Conservation (phyloP, 257 asterid genomes). For the Marsdenia floribunda region DNA sequence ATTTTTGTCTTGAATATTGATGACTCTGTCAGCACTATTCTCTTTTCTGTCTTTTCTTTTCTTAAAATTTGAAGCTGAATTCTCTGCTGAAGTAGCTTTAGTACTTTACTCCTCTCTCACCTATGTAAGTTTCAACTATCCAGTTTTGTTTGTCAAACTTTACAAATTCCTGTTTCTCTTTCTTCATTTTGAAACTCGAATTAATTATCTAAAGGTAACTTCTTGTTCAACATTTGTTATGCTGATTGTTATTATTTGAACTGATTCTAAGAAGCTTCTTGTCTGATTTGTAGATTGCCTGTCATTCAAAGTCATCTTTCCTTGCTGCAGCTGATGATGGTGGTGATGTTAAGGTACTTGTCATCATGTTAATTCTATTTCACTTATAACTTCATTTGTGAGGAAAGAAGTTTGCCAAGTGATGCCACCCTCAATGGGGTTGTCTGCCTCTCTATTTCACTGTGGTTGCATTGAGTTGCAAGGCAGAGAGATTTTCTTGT, state of each 20-base stretch:
- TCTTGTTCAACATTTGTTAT: not conserved
- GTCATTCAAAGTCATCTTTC: conserved; percentile 75
- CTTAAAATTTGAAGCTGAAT: not conserved
- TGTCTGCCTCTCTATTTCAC: not conserved
- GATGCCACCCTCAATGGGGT: not conserved
- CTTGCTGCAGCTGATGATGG: conserved; percentile 94
- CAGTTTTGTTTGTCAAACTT: too few relatives aligned
- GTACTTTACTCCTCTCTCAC: not conserved
- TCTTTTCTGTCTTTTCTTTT: not conserved
- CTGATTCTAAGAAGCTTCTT: conserved; percentile 1
- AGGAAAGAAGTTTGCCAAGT: not conserved
- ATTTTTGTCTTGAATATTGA: not conserved
- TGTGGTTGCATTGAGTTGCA: not conserved
- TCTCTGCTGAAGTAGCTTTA: not conserved
- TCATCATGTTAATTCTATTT: conserved; percentile 7
- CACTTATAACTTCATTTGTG: not conserved
- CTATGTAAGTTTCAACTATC: not conserved
- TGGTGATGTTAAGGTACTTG: conserved; percentile 88
- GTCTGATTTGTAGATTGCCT: conserved; percentile 50
- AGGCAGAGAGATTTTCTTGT: not conserved
- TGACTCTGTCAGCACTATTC: not conserved
- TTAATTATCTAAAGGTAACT: not conserved
- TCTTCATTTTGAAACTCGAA: not conserved
- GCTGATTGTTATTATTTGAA: not conserved
- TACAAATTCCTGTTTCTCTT: not conserved